These are phyloP conservation scores for Eucalyptus curtisii DNA, from an alignment of 345 rosid genomes.

Conservation along the genomic window DNA sequence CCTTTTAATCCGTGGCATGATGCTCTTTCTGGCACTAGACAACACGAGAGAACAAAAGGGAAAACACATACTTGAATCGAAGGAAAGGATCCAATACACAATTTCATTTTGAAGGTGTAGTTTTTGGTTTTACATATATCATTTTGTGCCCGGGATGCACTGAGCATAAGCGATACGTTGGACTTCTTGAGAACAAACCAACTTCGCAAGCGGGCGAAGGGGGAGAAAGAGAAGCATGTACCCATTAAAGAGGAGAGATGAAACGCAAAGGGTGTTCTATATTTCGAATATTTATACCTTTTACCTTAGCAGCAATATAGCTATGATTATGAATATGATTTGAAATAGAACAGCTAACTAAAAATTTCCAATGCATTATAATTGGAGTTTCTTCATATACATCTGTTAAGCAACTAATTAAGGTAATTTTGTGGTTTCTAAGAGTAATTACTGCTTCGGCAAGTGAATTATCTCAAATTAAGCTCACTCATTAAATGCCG, in stretches of 20 bases:
- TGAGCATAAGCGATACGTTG: not conserved
- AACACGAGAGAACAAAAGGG: accelerated
- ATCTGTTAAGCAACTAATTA: not conserved
- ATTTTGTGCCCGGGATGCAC: not conserved
- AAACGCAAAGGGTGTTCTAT: not conserved
- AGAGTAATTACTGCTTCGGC: not conserved
- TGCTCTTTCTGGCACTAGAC: not conserved
- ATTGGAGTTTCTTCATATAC: not conserved
- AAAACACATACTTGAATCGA: no score
- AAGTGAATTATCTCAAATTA: not conserved
- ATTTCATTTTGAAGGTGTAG: no score
- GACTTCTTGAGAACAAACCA: not conserved
- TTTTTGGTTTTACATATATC: accelerated
- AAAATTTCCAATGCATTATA: not conserved
- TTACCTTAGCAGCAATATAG: not conserved
- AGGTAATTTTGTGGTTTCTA: not conserved
- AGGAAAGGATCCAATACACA: no score
- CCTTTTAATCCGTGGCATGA: not conserved
- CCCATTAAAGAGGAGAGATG: not conserved
- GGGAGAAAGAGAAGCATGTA: not conserved
- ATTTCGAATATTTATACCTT: not conserved
- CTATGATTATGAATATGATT: not conserved
- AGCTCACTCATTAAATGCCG: accelerated
- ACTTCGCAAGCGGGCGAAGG: not conserved
- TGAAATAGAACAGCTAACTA: not conserved